Base-by-base conservation (phyloP, 164 flowering plant species). In the Umbellularia californica region DNA sequence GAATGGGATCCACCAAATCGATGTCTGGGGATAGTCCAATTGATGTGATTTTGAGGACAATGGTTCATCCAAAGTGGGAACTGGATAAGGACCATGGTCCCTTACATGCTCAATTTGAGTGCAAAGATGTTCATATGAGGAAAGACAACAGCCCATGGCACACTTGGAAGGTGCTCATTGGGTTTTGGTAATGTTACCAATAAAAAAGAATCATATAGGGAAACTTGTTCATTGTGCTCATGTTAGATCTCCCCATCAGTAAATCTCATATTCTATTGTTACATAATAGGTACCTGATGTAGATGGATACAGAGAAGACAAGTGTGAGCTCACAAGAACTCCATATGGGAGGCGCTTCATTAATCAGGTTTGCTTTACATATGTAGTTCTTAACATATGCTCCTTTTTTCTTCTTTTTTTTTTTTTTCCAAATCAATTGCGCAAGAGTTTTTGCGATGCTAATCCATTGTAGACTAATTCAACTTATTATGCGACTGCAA, bases 301-400 rank as follows among this genome's bases (percentile, higher is more conserved):
- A 58, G 97, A 93, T 85, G 89, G 91, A 76, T 90, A 84, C 47
- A 79, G 79, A 41, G 79, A 86, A 72, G 62, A 81, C 23, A 76
- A 75, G n/a, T 95, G 98, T 76, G 83, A 90, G 80, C 96, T 95
- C n/a, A 93, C 99, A 23, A 87, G 97, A 83, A 90, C 94, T 50
- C 92, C 97, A n/a, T 93, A 93, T 77, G 98, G 99, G 3, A 77
- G 96, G 70, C 89, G 79, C 33, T 93, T 95, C 77, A 80, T 92
- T n/a, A 83, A 82, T 62, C 82, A 90, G 94, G 98, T 92, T 71
- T 50, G 80, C 58, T 25, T 77, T 50, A 23, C 50, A 13, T 68
- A 11, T 20, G 6, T 66, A 25, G 15, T 66, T 64, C 28, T 24
- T 64, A 0, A 66, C 20, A 60, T 15, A 0, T 64, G 4, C 35